These are phyloP conservation scores for Vicia faba DNA, from an alignment of 306 rosid genomes.

Conservation along the genomic window DNA sequence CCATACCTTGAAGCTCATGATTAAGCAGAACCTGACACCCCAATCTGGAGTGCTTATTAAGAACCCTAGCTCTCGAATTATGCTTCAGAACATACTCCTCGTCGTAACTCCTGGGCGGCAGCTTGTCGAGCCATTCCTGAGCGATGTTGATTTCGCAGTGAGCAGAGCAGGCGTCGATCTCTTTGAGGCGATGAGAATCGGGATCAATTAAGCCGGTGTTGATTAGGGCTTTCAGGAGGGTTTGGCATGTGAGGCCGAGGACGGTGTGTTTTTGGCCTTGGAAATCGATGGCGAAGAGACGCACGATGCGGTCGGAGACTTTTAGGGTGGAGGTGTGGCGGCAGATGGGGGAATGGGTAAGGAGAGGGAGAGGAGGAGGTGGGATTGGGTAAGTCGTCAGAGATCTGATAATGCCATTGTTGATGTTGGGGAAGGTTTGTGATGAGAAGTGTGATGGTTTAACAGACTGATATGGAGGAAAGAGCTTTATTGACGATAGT, in stretches of 20 bases:
- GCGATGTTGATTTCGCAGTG: slow-evolving; percentile 94
- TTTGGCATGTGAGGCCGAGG: slow-evolving; percentile 79
- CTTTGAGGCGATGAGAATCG: slow-evolving; percentile 84
- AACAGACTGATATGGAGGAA: no score
- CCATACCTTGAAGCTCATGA: slow-evolving; percentile 92
- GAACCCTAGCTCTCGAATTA: slow-evolving; percentile 61
- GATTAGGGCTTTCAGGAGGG: slow-evolving; percentile 73
- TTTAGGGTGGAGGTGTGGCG: slow-evolving; percentile 49
- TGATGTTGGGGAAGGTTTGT: neutral
- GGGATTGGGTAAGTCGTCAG: slow-evolving; percentile 56
- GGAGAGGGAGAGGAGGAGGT: slow-evolving; percentile 45
- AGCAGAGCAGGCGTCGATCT: slow-evolving; percentile 90
- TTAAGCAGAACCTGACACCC: slow-evolving; percentile 88
- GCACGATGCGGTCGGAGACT: slow-evolving; percentile 84
- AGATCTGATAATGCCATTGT: slow-evolving; percentile 74
- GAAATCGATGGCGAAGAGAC: slow-evolving; percentile 71
- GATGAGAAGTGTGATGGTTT: neutral
- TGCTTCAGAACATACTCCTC: slow-evolving; percentile 79
- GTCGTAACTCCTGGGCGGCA: slow-evolving; percentile 79
- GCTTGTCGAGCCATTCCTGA: slow-evolving; percentile 89
- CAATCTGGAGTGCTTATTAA: slow-evolving; percentile 84
- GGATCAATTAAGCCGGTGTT: slow-evolving; percentile 82
- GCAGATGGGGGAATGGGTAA: slow-evolving; percentile 60
- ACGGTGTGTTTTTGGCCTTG: slow-evolving; percentile 71
- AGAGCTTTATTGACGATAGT: no score